phyloP scores from a whole-genome alignment of 305 asterid genomes.

The Solanum chacoense region DNA sequence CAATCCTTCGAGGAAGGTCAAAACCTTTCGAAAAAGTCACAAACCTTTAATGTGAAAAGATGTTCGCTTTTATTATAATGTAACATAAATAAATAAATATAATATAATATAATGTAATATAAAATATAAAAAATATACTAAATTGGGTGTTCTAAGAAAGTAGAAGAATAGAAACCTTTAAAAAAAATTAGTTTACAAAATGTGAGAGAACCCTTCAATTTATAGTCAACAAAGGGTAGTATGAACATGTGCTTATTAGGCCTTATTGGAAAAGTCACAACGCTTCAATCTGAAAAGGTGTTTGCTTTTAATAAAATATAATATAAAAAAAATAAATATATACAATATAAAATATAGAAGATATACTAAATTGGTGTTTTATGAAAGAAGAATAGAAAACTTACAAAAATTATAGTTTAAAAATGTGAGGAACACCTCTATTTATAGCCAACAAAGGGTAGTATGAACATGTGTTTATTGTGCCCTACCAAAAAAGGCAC shows the following conservation, averaged over 20 bases:
- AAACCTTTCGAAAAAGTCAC: not conserved
- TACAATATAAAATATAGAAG: not conserved
- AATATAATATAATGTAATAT: no score
- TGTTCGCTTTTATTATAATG: not conserved
- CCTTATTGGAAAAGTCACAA: not conserved
- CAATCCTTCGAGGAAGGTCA: not conserved
- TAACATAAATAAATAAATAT: not conserved
- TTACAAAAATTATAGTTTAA: not conserved
- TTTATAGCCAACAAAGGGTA: not conserved
- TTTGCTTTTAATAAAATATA: no score
- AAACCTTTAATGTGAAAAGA: not conserved
- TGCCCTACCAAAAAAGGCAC: not conserved
- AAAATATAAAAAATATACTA: no score
- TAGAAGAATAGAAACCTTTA: not conserved
- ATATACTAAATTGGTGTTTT: not conserved
- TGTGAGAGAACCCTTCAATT: not conserved
- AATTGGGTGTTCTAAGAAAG: not conserved
- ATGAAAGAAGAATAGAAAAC: not conserved
- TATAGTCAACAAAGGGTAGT: not conserved
- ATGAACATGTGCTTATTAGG: not conserved
- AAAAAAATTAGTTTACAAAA: not conserved
- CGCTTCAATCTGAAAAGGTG: not conserved
- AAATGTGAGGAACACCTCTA: not conserved
- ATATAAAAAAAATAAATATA: no score
- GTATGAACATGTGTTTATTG: not conserved